Percentiles rank a stretch among this genome's conserved stretches.
Evolutionary conservation across 2,329 filamentous ascomycete species (phyloP).

Genomic region (Chaetothyriales sp.): DNA sequence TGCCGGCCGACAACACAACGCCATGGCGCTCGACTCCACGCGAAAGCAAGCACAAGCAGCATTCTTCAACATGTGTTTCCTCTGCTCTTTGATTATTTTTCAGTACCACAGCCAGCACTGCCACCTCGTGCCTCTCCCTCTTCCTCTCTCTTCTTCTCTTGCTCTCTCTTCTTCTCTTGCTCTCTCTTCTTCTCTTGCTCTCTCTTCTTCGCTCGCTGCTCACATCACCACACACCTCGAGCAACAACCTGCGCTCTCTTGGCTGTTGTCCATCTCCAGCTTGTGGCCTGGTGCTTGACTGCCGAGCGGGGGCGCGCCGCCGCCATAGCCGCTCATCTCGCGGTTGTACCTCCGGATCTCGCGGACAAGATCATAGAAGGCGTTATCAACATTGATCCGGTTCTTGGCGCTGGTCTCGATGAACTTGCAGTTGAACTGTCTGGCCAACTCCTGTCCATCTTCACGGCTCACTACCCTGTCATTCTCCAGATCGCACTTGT

Average conservation of each 20-base stretch:
- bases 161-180: neutral
- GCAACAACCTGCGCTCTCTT: constrained; percentile 56
- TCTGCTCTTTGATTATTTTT: neutral
- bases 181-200: constrained; percentile 1
- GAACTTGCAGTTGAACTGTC: constrained; percentile 89
- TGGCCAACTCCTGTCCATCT: constrained; percentile 80
- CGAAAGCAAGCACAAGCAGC: neutral
- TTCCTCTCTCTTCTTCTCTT: neutral
- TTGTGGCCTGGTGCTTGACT: constrained; percentile 47
- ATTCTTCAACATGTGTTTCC: neutral
- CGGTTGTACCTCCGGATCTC: constrained; percentile 98
- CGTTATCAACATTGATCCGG: constrained; percentile 94
- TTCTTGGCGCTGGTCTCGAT: constrained; percentile 98
- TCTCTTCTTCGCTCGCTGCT: too few relatives aligned
- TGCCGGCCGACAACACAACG: neutral
- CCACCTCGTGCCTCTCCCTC: neutral
- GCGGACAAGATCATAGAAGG: constrained; percentile 95
- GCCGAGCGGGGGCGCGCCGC: constrained; percentile 48
- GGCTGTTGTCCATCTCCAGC: constrained; percentile 55
- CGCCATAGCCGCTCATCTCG: constrained; percentile 67
- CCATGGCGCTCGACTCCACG: neutral
- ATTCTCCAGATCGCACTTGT: constrained; percentile 95
- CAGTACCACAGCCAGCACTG: neutral
- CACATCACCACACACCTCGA: constrained; percentile 78
- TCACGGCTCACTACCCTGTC: constrained; percentile 85